phyloP scores from a whole-genome alignment of 805 yeast species.

The Cephaloascus fragrans region DNA sequence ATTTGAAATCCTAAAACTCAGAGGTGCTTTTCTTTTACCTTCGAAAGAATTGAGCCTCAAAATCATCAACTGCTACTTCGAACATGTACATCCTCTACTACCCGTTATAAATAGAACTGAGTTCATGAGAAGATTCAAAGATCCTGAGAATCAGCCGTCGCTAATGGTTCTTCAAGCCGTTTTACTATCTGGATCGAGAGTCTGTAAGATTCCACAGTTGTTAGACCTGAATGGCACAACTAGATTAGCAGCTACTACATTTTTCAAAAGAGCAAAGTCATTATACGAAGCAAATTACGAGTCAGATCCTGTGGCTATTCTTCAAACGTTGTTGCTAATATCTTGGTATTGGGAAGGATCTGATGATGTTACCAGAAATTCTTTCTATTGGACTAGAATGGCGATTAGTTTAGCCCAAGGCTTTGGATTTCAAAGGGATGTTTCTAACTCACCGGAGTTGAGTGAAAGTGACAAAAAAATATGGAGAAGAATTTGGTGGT shows the following conservation, averaged over 20 bases:
- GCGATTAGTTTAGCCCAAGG: conserved; percentile 69
- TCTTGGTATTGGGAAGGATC: conserved; percentile 72
- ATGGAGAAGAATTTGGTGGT: conserved; percentile 73
- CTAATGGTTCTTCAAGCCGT: conserved; percentile 60
- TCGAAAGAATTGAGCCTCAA: conserved; percentile 46
- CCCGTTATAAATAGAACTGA: conserved; percentile 58
- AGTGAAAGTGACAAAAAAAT: conserved; percentile 32
- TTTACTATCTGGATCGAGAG: conserved; percentile 58
- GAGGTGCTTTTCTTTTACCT: conserved; percentile 69
- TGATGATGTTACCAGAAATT: conserved; percentile 55
- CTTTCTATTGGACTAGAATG: conserved; percentile 60
- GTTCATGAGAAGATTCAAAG: conserved; percentile 49
- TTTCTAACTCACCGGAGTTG: conserved; percentile 26
- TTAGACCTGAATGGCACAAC: conserved; percentile 43
- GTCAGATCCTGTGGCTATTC: conserved; percentile 47
- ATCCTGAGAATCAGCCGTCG: conserved; percentile 51
- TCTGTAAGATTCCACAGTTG: conserved; percentile 42
- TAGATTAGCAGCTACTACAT: conserved; percentile 28
- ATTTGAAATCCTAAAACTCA: conserved; percentile 48
- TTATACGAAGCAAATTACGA: conserved; percentile 64
- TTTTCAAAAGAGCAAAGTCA: conserved; percentile 67
- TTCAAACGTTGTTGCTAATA: conserved; percentile 53
- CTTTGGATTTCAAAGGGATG: conserved; percentile 62
- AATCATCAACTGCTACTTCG: conserved; percentile 52
- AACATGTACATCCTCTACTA: conserved; percentile 53